Conservation (phyloP, 306 rosid species). For the Trifolium dubium region DNA sequence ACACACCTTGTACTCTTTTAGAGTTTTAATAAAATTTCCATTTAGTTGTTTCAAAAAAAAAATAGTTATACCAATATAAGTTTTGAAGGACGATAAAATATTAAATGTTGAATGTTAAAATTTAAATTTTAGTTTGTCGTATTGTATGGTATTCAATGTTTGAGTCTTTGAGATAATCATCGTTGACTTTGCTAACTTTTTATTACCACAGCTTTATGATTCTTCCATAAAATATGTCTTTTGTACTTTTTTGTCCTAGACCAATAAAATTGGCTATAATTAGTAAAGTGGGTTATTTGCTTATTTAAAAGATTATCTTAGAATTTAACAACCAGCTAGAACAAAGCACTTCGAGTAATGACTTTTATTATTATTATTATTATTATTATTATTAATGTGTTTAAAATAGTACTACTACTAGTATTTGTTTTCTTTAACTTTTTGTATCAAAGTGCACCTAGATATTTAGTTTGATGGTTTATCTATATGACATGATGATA, state of each 20-base stretch:
- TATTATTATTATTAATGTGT: not conserved
- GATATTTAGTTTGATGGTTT: not conserved
- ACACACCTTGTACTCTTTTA: too few species aligned
- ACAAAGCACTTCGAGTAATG: not conserved
- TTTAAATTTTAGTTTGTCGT: too few species aligned
- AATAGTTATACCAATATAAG: too few species aligned
- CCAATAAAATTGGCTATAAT: slow-evolving; percentile 27
- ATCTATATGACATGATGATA: slow-evolving; percentile 1
- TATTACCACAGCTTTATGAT: not conserved
- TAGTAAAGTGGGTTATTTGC: slow-evolving; percentile 9
- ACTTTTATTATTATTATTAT: not conserved
- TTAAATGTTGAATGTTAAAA: too few species aligned
- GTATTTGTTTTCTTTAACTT: too few species aligned
- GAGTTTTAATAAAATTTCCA: too few species aligned
- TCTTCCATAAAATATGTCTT: slow-evolving; percentile 13
- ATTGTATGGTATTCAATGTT: too few species aligned
- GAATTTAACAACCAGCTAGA: not conserved
- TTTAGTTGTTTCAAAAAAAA: too few species aligned
- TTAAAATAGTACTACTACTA: not conserved
- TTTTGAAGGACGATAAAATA: too few species aligned
- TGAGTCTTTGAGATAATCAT: too few species aligned
- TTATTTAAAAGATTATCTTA: slow-evolving; percentile 1
- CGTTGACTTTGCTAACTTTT: too few species aligned
- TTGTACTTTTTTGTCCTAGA: slow-evolving; percentile 13
- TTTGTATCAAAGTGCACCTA: not conserved